Evolutionary conservation across 306 rosid species (phyloP).

Genomic region (Malus sieversii): DNA sequence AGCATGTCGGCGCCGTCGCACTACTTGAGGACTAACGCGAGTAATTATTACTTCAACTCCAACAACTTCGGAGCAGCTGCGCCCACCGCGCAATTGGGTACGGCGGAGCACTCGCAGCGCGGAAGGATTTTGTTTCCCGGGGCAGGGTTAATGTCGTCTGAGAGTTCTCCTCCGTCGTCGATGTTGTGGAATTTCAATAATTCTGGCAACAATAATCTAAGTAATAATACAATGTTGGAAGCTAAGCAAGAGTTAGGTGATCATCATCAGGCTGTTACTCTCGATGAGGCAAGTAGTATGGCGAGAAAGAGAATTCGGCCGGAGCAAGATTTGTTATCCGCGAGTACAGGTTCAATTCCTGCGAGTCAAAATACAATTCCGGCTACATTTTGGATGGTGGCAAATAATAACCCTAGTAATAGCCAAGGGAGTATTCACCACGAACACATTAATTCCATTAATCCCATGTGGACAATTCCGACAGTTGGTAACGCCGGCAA

Average conservation of each 20-base stretch:
- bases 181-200: conserved; percentile 51
- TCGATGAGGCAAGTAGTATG: conserved; percentile 9
- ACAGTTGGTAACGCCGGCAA: conserved; percentile 18
- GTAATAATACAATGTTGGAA: conserved; percentile 35
- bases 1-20: conserved; percentile 82
- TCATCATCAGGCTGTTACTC: conserved; percentile 1
- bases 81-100: conserved; percentile 24
- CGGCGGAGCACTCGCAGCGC: conserved; percentile 36
- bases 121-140: conserved; percentile 34
- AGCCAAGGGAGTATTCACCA: neutral
- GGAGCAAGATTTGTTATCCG: conserved; percentile 49
- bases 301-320: conserved; percentile 55
- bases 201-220: conserved; percentile 22
- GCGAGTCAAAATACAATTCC: conserved; percentile 52
- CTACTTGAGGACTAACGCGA: conserved; percentile 44
- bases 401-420: conserved; percentile 20
- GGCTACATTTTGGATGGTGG: conserved; percentile 69
- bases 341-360: conserved; percentile 53
- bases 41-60: conserved; percentile 8
- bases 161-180: conserved; percentile 36
- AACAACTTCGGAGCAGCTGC: conserved; percentile 23
- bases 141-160: conserved; percentile 18
- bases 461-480: conserved; percentile 43
- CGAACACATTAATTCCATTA: neutral
- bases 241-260: conserved; percentile 48